A percentile compares a stretch with the other conserved stretches of the same genome.
These are phyloP conservation scores for Bipolaris victoriae DNA, from an alignment of 2,329 filamentous ascomycete species.

Conservation along the genomic window DNA sequence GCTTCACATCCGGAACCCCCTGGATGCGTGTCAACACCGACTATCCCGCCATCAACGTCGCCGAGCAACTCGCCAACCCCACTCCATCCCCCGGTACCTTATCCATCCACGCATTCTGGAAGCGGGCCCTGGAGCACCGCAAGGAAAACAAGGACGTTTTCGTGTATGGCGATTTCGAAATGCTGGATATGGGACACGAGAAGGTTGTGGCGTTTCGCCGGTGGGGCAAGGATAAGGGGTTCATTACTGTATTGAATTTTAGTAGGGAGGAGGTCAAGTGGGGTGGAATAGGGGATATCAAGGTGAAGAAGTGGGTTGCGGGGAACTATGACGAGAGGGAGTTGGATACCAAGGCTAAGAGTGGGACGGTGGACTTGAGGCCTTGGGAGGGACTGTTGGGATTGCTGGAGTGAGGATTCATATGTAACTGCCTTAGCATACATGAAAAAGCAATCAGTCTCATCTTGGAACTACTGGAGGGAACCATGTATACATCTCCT, in stretches of 20 bases:
- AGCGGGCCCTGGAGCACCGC: slow-evolving; percentile 59
- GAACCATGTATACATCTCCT: too few species aligned
- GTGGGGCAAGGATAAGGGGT: slow-evolving; percentile 36
- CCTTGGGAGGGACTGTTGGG: slow-evolving; percentile 48
- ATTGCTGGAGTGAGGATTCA: slow-evolving; percentile 16
- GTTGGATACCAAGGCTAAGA: slow-evolving; percentile 24
- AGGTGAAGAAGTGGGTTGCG: slow-evolving; percentile 45
- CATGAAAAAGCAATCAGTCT: too few species aligned
- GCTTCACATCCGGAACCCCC: slow-evolving; percentile 65
- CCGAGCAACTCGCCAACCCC: slow-evolving; percentile 53
- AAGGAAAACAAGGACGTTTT: slow-evolving; percentile 66
- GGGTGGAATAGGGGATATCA: slow-evolving; percentile 34
- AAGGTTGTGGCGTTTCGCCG: slow-evolving; percentile 42
- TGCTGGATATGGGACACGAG: slow-evolving; percentile 57
- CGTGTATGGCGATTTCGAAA: slow-evolving; percentile 65
- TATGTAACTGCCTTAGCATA: not conserved
- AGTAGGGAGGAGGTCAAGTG: slow-evolving; percentile 38
- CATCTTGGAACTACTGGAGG: not conserved
- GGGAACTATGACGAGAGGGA: slow-evolving; percentile 45
- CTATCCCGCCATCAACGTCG: slow-evolving; percentile 63
- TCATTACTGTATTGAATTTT: slow-evolving; percentile 45
- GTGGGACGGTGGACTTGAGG: slow-evolving; percentile 32
- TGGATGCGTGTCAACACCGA: slow-evolving; percentile 68
- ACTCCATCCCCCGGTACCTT: slow-evolving; percentile 39
- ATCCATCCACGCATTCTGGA: slow-evolving; percentile 68